Percentiles rank a stretch among this genome's conserved stretches.
Evolutionary conservation across 495 filamentous ascomycete genomes (phyloP).

Genomic region (Haplographium delicatum): DNA sequence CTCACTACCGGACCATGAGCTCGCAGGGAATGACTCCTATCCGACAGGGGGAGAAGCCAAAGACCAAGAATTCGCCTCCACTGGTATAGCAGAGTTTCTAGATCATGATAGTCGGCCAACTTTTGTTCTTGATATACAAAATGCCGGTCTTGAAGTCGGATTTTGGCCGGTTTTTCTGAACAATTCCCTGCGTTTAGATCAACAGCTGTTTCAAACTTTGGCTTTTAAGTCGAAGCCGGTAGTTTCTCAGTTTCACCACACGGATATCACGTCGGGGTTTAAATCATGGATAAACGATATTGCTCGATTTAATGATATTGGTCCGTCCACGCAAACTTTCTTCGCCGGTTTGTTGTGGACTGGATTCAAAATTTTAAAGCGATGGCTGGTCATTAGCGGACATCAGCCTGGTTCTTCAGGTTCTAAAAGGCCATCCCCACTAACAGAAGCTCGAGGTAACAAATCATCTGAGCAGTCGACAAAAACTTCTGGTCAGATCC

Average conservation of each 20-base stretch:
- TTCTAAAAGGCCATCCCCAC: too few relatives aligned
- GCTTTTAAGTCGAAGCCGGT: neutral
- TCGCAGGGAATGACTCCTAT: neutral
- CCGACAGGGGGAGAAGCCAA: neutral
- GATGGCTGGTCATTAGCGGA: conserved; percentile 37
- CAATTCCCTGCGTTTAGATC: neutral
- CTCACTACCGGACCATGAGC: neutral
- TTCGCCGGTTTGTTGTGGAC: conserved; percentile 35
- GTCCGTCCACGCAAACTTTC: too few relatives aligned
- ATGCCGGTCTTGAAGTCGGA: neutral
- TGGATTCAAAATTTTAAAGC: conserved; percentile 28
- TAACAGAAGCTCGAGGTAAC: too few relatives aligned
- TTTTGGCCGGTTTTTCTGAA: conserved; percentile 17
- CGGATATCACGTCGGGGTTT: conserved; percentile 1
- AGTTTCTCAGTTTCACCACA: neutral
- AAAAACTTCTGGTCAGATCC: too few relatives aligned
- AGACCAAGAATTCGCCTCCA: conserved; percentile 52
- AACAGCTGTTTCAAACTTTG: neutral
- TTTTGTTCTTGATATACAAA: conserved; percentile 32
- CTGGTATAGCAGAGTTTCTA: conserved; percentile 22
- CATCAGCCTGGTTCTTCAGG: too few relatives aligned
- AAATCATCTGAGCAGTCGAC: too few relatives aligned
- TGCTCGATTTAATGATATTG: neutral
- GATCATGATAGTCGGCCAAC: conserved; percentile 37
- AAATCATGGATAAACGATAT: conserved; percentile 12